Conservation (phyloP, 139 green algal genomes). For the Zygnema circumcarinatum region DNA sequence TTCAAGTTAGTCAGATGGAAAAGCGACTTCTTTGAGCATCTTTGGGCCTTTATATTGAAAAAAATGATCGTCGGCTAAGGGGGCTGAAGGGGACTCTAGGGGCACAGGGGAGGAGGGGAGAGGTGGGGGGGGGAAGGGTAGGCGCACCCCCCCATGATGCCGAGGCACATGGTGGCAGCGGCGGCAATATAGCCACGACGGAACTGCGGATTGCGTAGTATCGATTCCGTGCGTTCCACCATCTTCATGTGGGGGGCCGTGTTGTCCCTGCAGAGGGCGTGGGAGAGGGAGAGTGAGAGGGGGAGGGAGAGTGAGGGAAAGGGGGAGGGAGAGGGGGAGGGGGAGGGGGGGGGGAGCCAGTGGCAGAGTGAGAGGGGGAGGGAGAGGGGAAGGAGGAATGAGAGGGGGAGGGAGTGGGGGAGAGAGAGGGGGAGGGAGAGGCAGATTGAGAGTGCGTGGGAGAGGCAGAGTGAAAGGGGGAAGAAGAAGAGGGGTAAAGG, state of each 20-base stretch:
- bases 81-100: background rate
- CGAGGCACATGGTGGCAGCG: background rate
- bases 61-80: no score
- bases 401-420: background rate
- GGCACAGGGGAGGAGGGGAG: background rate
- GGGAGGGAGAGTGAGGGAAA: background rate
- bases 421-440: background rate
- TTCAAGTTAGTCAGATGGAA: background rate
- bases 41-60: no score
- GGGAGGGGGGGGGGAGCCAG: background rate
- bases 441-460: background rate
- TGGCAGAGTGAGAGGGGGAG: background rate
- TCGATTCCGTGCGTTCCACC: background rate
- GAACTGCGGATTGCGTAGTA: constrained; percentile 1
- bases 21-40: no score
- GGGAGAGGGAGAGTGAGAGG: background rate
- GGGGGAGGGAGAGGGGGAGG: background rate
- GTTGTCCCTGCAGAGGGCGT: background rate
- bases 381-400: background rate
- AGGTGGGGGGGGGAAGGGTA: background rate
- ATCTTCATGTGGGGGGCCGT: background rate
- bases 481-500: background rate
- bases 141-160: constrained; percentile 2
- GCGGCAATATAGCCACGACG: background rate
- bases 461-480: background rate